Evolutionary conservation across 257 asterid genomes (phyloP).

Genomic region (Eucommia ulmoides): DNA sequence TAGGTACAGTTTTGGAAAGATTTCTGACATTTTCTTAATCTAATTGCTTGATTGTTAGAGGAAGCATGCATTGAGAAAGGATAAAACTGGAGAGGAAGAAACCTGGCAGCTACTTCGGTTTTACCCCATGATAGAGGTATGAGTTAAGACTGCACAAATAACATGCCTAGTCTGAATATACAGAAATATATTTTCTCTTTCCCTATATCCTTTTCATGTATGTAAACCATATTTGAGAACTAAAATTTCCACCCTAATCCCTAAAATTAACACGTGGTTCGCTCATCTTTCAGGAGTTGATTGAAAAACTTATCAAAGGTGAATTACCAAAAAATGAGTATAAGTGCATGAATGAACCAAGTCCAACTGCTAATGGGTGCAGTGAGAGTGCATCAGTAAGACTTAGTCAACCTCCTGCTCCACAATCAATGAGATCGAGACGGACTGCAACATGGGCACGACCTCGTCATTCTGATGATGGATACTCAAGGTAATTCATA

Average conservation of each 20-base stretch:
- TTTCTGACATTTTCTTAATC: too few relatives aligned
- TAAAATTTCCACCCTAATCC: too few relatives aligned
- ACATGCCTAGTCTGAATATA: too few relatives aligned
- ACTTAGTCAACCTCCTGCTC: conserved; percentile 43
- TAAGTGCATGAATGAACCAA: conserved; percentile 96
- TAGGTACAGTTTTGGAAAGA: too few relatives aligned
- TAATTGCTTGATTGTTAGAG: conserved; percentile 44
- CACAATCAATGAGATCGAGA: conserved; percentile 96
- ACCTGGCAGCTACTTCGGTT: conserved; percentile 82
- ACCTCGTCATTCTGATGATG: conserved; percentile 93
- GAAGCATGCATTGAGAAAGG: conserved; percentile 79
- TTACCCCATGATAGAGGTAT: conserved; percentile 88
- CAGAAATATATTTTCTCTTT: too few relatives aligned
- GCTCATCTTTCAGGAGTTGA: conserved; percentile 60
- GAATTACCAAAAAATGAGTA: conserved; percentile 79
- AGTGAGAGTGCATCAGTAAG: conserved; percentile 41
- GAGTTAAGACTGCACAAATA: conserved; percentile 11
- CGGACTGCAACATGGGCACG: conserved; percentile 98
- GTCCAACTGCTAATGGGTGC: conserved; percentile 68
- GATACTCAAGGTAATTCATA: conserved; percentile 68
- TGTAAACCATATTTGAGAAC: too few relatives aligned
- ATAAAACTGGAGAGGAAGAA: conserved; percentile 82
- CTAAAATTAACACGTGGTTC: too few relatives aligned
- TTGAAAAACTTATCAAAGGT: conserved; percentile 75
- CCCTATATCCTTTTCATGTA: too few relatives aligned